phyloP scores from a whole-genome alignment of 768 basidiomycete species.

The Phaeotremella fagi region DNA sequence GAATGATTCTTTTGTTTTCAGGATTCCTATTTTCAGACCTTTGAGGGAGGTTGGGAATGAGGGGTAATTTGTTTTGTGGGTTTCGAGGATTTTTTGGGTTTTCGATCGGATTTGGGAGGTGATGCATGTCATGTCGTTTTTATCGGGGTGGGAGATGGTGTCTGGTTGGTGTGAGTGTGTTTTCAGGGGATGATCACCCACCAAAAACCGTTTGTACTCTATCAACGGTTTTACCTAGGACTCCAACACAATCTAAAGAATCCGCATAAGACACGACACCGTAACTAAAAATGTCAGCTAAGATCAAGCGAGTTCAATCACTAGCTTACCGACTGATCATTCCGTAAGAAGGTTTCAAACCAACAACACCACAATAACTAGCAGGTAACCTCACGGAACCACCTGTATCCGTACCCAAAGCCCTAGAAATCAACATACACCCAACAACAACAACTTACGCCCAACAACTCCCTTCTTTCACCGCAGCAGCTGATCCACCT shows the following conservation, averaged over 20 bases:
- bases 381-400: constrained; percentile 91
- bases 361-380: constrained; percentile 85
- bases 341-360: constrained; percentile 92
- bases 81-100: constrained; percentile 48
- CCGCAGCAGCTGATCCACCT: constrained; percentile 91
- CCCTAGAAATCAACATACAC: constrained; percentile 53
- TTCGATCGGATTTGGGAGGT: constrained; percentile 45
- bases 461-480: constrained; percentile 74
- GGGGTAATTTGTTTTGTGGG: constrained; percentile 48
- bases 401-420: constrained; percentile 89
- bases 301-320: neutral
- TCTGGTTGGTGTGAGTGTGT: constrained; percentile 36
- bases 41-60: neutral
- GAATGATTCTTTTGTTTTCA: constrained; percentile 7
- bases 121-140: constrained; percentile 70
- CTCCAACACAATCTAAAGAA: constrained; percentile 88
- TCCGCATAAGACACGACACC: constrained; percentile 92
- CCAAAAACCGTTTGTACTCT: constrained; percentile 60
- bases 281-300: constrained; percentile 55
- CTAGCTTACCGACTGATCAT: constrained; percentile 67
- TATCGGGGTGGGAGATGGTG: constrained; percentile 58
- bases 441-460: constrained; percentile 57
- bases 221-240: constrained; percentile 60
- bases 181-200: constrained; percentile 48
- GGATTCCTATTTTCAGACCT: constrained; percentile 15